A percentile compares a stretch with the other conserved stretches of the same genome.
phyloP scores from a whole-genome alignment of 768 basidiomycete genomes.

The Naganishia onofrii region DNA sequence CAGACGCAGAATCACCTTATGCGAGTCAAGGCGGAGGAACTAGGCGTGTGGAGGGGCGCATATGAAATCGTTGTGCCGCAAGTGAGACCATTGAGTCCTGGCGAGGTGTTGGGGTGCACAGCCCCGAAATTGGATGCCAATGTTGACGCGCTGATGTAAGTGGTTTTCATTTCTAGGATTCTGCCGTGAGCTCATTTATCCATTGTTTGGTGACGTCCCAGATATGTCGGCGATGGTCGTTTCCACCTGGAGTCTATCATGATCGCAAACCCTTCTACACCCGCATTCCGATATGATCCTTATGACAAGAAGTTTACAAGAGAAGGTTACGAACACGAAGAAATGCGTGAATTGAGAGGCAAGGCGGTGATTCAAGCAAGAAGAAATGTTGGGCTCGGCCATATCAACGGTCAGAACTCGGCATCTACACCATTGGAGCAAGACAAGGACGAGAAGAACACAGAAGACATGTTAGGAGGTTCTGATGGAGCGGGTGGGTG shows the following conservation, averaged over 20 bases:
- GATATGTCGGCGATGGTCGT: constrained; percentile 94
- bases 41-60: constrained; percentile 51
- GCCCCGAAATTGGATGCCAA: constrained; percentile 69
- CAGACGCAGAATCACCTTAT: constrained; percentile 25
- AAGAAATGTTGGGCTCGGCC: constrained; percentile 56
- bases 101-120: constrained; percentile 95
- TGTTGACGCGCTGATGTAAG: constrained; percentile 88
- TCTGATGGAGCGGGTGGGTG: constrained; percentile 58
- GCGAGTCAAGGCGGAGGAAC: constrained; percentile 38
- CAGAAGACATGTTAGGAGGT: constrained; percentile 20
- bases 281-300: constrained; percentile 96
- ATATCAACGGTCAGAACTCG: constrained; percentile 32
- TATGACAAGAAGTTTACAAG: constrained; percentile 95
- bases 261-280: constrained; percentile 95
- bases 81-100: constrained; percentile 82
- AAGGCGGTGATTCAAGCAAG: constrained; percentile 71
- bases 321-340: constrained; percentile 81
- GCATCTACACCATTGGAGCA: neutral
- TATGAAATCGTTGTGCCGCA: constrained; percentile 51
- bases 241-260: constrained; percentile 98
- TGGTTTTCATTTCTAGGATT: constrained; percentile 17
- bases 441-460: neutral
- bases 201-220: constrained; percentile 48
- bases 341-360: constrained; percentile 75
- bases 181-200: too few relatives aligned